A percentile compares a stretch with the other conserved stretches of the same genome.
Conservation (phyloP, 2,329 filamentous ascomycete species). For the Eurotiales sp. region DNA sequence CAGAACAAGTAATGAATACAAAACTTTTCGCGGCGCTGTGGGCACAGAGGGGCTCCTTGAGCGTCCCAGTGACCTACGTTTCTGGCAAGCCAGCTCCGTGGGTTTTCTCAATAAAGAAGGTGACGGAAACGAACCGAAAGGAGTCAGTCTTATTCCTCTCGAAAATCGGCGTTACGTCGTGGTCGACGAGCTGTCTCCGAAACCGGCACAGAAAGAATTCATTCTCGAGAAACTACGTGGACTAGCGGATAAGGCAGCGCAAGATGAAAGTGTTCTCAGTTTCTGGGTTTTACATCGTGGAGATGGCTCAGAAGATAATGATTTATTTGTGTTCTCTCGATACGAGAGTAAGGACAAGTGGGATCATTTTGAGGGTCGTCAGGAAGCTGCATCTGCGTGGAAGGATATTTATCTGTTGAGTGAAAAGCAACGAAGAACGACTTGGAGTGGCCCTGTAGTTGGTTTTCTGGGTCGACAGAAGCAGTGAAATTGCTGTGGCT, state of each 20-base stretch:
- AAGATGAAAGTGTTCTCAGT: background rate
- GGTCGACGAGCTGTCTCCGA: background rate
- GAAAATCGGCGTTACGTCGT: background rate
- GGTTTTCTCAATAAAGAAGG: background rate
- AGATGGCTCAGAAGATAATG: background rate
- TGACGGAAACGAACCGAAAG: background rate
- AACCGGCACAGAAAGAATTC: background rate
- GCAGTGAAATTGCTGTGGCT: no score
- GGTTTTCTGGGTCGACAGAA: no score
- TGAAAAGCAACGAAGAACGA: background rate
- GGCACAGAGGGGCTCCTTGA: background rate
- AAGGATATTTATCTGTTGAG: background rate
- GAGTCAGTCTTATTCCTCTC: background rate
- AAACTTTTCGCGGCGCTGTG: background rate
- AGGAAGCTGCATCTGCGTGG: background rate
- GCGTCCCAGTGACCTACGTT: constrained; percentile 2
- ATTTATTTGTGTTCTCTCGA: background rate
- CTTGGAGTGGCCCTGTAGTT: no score
- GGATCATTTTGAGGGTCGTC: background rate
- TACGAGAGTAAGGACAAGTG: background rate
- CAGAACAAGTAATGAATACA: background rate
- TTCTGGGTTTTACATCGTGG: background rate
- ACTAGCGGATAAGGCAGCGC: background rate
- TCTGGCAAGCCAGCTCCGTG: background rate
- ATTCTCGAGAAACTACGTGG: background rate